Percentiles rank a stretch among this genome's conserved stretches.
These are phyloP conservation scores for Cephaloascus fragrans DNA, from an alignment of 805 yeast genomes.

Conservation along the genomic window DNA sequence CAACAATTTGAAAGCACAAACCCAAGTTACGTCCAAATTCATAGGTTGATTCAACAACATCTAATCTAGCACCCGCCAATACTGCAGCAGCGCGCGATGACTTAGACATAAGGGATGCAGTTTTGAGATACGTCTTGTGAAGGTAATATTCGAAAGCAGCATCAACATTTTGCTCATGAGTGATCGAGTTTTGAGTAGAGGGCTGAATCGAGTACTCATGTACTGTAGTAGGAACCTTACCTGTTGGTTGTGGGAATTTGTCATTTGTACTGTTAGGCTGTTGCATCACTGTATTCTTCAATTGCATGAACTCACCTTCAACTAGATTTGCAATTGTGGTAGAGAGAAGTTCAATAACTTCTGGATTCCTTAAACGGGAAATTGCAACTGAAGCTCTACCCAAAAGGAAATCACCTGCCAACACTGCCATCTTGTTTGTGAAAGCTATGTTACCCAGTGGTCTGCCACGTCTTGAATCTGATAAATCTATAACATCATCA, in stretches of 20 bases:
- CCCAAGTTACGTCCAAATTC: constrained; percentile 91
- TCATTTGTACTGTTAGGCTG: constrained; percentile 40
- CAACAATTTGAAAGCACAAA: constrained; percentile 90
- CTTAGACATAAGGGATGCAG: constrained; percentile 91
- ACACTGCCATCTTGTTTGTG: constrained; percentile 93
- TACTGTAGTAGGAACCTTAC: constrained; percentile 48
- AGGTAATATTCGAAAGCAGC: constrained; percentile 94
- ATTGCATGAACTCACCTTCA: constrained; percentile 98
- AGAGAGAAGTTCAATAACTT: constrained; percentile 90
- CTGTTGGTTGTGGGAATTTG: constrained; percentile 46
- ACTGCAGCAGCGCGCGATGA: constrained; percentile 91
- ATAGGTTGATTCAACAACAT: constrained; percentile 76
- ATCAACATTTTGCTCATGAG: constrained; percentile 57
- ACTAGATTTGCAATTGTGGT: constrained; percentile 95
- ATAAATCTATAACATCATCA: constrained; percentile 91
- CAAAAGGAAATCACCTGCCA: constrained; percentile 91
- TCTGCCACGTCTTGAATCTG: constrained; percentile 82
- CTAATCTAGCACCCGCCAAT: constrained; percentile 70
- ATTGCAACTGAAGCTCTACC: constrained; percentile 96
- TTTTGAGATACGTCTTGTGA: constrained; percentile 91
- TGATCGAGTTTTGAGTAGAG: constrained; percentile 11
- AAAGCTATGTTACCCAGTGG: constrained; percentile 91
- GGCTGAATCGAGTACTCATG: constrained; percentile 36
- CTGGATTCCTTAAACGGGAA: constrained; percentile 90
- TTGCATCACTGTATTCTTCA: constrained; percentile 79